Conservation (phyloP, 257 asterid genomes). For the Datura wrightii region DNA sequence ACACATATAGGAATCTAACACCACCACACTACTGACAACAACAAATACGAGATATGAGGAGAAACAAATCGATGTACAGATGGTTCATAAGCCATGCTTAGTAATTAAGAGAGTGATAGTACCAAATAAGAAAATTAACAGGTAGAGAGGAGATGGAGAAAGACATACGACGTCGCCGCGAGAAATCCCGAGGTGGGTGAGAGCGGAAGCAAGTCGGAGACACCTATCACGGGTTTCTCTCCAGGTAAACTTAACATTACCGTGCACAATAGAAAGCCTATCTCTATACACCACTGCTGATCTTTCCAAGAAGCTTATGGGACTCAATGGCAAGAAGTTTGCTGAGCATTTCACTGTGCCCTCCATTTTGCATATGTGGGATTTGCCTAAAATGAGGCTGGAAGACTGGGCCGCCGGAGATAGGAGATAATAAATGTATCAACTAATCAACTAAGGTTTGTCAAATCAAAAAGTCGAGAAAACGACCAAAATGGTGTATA, state of each 20-base stretch:
- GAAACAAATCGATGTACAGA: too few relatives aligned
- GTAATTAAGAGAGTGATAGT: too few relatives aligned
- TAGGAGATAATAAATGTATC: not conserved
- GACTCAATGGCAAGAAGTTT: constrained; percentile 16
- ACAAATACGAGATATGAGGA: too few relatives aligned
- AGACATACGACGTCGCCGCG: not conserved
- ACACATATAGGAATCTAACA: too few relatives aligned
- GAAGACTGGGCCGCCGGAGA: not conserved
- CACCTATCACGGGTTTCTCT: constrained; percentile 25
- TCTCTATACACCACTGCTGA: not conserved
- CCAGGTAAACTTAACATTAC: not conserved
- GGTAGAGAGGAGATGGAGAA: not conserved
- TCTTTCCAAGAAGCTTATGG: constrained; percentile 22
- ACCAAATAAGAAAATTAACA: not conserved
- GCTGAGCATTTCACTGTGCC: constrained; percentile 10
- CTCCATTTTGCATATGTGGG: not conserved
- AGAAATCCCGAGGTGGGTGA: not conserved
- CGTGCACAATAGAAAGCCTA: constrained; percentile 10
- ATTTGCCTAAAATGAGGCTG: not conserved
- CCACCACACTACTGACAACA: too few relatives aligned
- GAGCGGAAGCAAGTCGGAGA: constrained; percentile 12
- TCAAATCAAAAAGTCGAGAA: too few relatives aligned
- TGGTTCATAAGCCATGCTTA: too few relatives aligned
- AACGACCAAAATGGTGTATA: too few relatives aligned
- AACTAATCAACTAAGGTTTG: too few relatives aligned